A percentile compares a stretch with the other conserved stretches of the same genome.
These are phyloP conservation scores for Botrytis byssoidea DNA, from an alignment of 2,329 filamentous ascomycete species.

Conservation along the genomic window DNA sequence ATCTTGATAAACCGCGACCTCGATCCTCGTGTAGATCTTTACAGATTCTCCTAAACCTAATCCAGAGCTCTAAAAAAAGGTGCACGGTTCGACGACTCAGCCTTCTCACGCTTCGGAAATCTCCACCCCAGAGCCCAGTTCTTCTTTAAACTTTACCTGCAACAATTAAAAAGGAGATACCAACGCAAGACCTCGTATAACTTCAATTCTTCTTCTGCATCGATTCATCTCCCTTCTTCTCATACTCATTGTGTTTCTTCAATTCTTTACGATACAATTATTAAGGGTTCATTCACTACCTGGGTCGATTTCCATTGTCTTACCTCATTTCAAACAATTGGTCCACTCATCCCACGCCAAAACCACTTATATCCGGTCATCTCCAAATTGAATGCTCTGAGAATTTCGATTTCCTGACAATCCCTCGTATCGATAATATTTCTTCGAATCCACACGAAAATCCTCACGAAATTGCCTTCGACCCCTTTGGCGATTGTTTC, in stretches of 20 bases:
- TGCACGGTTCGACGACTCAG: constrained; percentile 30
- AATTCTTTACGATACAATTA: neutral
- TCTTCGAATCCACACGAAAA: constrained; percentile 19
- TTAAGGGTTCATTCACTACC: neutral
- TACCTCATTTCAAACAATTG: constrained; percentile 8
- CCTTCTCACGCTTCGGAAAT: constrained; percentile 22
- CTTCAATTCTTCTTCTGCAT: neutral
- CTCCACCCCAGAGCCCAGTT: neutral
- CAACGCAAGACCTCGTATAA: neutral
- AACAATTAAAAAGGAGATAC: constrained; percentile 22
- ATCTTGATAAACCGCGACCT: neutral
- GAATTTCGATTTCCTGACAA: constrained; percentile 14
- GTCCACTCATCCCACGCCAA: constrained; percentile 3
- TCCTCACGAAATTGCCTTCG: constrained; percentile 2
- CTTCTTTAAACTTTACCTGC: constrained; percentile 21
- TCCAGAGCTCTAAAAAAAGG: constrained; percentile 19
- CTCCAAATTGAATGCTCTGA: constrained; percentile 10
- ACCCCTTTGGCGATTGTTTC: constrained; percentile 11
- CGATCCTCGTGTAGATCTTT: constrained; percentile 20
- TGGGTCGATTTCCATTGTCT: neutral
- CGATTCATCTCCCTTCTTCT: neutral
- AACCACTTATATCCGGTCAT: constrained; percentile 3
- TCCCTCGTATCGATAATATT: constrained; percentile 32
- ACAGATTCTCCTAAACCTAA: constrained; percentile 23
- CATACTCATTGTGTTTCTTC: constrained; percentile 1